phyloP scores from a whole-genome alignment of 345 rosid species.

The Geranium rotundifolium region DNA sequence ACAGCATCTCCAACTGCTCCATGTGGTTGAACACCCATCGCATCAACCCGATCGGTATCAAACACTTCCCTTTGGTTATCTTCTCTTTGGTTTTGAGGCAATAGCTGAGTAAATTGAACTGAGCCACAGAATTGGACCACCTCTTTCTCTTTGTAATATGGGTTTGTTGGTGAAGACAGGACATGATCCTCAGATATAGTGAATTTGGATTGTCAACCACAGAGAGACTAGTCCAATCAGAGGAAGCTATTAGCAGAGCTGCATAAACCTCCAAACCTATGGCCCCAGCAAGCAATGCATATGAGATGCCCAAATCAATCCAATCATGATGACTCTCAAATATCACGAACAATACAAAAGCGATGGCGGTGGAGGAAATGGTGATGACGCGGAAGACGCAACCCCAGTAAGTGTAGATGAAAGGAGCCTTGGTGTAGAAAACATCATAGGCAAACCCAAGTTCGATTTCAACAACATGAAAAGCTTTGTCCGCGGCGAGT shows the following conservation, averaged over 20 bases:
- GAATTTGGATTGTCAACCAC: neutral
- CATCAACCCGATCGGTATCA: too few relatives aligned
- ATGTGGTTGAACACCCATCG: too few relatives aligned
- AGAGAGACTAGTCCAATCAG: neutral
- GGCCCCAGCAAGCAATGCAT: neutral
- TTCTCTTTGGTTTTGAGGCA: neutral
- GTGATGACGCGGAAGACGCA: neutral
- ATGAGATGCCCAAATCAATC: neutral
- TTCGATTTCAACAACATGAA: constrained; percentile 20
- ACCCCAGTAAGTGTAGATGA: neutral
- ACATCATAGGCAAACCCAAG: constrained; percentile 20
- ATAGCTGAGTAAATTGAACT: neutral
- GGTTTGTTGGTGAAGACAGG: too few relatives aligned
- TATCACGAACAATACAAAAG: neutral
- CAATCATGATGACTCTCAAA: neutral
- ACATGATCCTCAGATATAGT: neutral
- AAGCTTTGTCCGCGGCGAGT: constrained; percentile 4
- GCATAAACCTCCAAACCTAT: neutral
- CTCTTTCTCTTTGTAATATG: neutral
- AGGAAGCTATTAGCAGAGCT: neutral
- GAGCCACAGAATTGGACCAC: constrained; percentile 5
- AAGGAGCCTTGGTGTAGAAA: constrained; percentile 19
- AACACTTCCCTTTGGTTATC: too few relatives aligned
- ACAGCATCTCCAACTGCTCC: too few relatives aligned
- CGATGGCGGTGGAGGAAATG: neutral